Base-by-base conservation (phyloP, 352 stramenopile genomes). In the Thraustochytrium striatum region DNA sequence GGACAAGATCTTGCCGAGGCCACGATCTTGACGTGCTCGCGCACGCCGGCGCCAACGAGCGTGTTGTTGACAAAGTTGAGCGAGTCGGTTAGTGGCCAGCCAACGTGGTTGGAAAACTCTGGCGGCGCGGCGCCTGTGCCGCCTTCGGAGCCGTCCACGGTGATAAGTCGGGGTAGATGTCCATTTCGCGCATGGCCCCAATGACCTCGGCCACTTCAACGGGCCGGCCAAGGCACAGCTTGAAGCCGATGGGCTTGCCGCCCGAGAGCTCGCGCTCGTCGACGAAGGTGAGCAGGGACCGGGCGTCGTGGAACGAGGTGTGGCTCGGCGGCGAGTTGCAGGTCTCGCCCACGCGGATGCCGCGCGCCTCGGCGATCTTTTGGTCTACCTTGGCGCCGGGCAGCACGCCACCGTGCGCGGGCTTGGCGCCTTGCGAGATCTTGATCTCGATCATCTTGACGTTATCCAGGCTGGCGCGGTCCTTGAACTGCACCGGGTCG, bases 361-460 rank as follows among this genome's bases (percentile, higher is more conserved):
- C 89, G 28, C 88, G 65, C 21, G 88, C 88, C 53, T 89, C 75
- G 2, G 87, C 87, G 83, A 92, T 92, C 33, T 83, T 69, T 19
- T 62, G 61, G 11, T 83, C 87, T n/a, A 90, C 88, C 80, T 92
- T 92, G 39, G 84, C 72, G 36, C 83, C 86, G 13, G 88, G 88
- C 0, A 92, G 65, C 43, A 92, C 88, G 1, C 88, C 88, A 32
- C 88, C 88, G 82, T 92, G 87, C 44, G 79, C 88, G 3, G 88
- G 88, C 75, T 92, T 92, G n/a, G 88, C 88, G 61, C 88, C 88
- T 83, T 92, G 88, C 5, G 82, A 88, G 11, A 92, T 72, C 81
- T 92, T 92, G 32, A 92, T 86, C 82, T 92, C 88, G 57, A 92
- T 89, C 88, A 92, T 91, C 83, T 90, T 89, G 36, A 83, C 80